Conservation (phyloP, 2,329 filamentous ascomycete genomes). For the Chalaropsis thielavioides region DNA sequence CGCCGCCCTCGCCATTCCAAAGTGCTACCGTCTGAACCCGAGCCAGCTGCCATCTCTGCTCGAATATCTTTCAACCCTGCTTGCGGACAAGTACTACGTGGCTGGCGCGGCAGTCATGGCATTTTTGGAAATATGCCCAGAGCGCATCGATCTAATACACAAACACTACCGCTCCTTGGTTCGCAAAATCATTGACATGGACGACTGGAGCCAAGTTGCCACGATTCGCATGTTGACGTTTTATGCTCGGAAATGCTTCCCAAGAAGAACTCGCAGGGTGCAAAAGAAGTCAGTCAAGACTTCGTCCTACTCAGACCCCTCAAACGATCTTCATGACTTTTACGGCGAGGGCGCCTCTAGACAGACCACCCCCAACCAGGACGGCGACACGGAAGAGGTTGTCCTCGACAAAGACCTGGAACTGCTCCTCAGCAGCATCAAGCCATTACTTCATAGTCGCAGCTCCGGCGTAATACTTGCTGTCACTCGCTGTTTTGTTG, state of each 20-base stretch:
- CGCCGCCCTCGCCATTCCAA: slow-evolving; percentile 84
- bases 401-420: slow-evolving; percentile 70
- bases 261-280: slow-evolving; percentile 46
- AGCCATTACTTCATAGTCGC: slow-evolving; percentile 75
- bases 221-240: slow-evolving; percentile 66
- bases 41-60: slow-evolving; percentile 70
- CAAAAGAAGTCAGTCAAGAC: not conserved
- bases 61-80: slow-evolving; percentile 61
- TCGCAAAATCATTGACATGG: slow-evolving; percentile 93
- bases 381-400: slow-evolving; percentile 37
- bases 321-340: slow-evolving; percentile 51
- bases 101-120: slow-evolving; percentile 82
- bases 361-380: slow-evolving; percentile 26
- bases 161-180: slow-evolving; percentile 74
- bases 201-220: slow-evolving; percentile 91
- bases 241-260: slow-evolving; percentile 82
- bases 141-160: slow-evolving; percentile 77
- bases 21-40: slow-evolving; percentile 85
- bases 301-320: slow-evolving; percentile 28
- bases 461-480: slow-evolving; percentile 87
- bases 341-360: slow-evolving; percentile 52
- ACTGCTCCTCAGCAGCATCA: slow-evolving; percentile 64
- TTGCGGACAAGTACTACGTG: slow-evolving; percentile 93
- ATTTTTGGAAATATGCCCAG: slow-evolving; percentile 79
- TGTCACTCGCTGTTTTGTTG: slow-evolving; percentile 70